Evolutionary conservation across 768 basidiomycete species (phyloP).

Genomic region (Agaricus blazei): DNA sequence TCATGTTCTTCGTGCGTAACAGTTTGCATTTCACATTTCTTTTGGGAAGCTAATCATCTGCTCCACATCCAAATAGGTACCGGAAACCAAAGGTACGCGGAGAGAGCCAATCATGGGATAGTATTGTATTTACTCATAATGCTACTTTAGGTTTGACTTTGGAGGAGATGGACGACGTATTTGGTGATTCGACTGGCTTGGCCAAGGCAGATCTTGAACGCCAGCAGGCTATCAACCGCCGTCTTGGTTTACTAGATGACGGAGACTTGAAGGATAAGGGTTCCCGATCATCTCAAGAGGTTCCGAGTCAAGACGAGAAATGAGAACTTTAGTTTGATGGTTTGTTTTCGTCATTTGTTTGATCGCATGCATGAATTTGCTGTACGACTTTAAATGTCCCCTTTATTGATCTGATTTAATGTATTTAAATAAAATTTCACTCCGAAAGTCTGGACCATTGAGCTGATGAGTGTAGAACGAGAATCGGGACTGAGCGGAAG

Average conservation of each 20-base stretch:
- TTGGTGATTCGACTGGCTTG: conserved; percentile 51
- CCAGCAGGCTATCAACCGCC: conserved; percentile 46
- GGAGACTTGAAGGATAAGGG: conserved; percentile 16
- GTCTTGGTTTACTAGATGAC: conserved; percentile 50
- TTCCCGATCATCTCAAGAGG: conserved; percentile 6
- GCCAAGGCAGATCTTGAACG: conserved; percentile 50
- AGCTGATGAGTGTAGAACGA: neutral
- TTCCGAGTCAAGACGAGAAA: neutral
- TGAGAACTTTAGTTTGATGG: neutral
- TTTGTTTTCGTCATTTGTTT: no score
- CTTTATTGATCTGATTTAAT: neutral
- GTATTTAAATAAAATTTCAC: neutral
- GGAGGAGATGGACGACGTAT: conserved; percentile 79
- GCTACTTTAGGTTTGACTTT: conserved; percentile 42
- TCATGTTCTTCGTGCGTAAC: conserved; percentile 54
- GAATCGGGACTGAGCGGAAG: conserved; percentile 26
- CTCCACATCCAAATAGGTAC: conserved; percentile 34
- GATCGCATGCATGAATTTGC: no score
- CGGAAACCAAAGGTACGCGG: conserved; percentile 63
- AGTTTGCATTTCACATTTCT: neutral
- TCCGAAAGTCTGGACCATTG: no score
- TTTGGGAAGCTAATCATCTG: neutral
- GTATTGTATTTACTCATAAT: neutral
- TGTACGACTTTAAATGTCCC: neutral
- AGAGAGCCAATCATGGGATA: neutral